Base-by-base conservation (phyloP, 345 rosid species). In the Syzygium jambos region DNA sequence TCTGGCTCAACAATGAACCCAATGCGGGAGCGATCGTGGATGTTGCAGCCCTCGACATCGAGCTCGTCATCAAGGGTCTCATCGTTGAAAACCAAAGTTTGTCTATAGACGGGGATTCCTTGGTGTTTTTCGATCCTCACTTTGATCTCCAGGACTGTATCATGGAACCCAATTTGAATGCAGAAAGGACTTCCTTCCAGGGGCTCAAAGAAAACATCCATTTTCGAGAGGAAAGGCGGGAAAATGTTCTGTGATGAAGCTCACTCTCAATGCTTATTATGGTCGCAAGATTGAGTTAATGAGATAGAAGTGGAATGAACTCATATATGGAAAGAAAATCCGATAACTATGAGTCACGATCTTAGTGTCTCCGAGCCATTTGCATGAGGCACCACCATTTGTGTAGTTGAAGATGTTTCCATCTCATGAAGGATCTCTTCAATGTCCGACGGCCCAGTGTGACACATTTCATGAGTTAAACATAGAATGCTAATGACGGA, bases 101-200 rank as follows among this genome's bases (percentile, higher is more conserved):
- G 94, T 12, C 49, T 77, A 49, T 43, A 16, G 27, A 86, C 21
- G 38, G 90, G 87, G 11, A 92, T 91, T 27, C 82, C 89, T n/a
- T 78, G 88, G 87, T 65, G 61, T 27, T 52, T 82, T 29, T 88
- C 77, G 12, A 91, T 82, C 85, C 88, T 91, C 56, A 55, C 86
- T 87, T 92, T 92, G 88, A 92, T 91, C 73, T 92, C 91, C 6
- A 77, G 77, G 51, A 90, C 87, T 2, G 90, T 89, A 43, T 92
- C 92, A 43, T 86, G 89, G 89, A 73, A 87, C 52, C 87, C 92
- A 49, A 92, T 55, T 87, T 91, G 89, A 19, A 92, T 86, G 85
- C 86, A 43, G 88, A 92, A 91, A 51, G 85, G 86, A 46, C 49
- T 63, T 51, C 89, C 89, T 68, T 78, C 80, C 29, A 73, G 85